Evolutionary conservation across 202 grass and related monocot species (phyloP).

Genomic region (Setaria viridis): DNA sequence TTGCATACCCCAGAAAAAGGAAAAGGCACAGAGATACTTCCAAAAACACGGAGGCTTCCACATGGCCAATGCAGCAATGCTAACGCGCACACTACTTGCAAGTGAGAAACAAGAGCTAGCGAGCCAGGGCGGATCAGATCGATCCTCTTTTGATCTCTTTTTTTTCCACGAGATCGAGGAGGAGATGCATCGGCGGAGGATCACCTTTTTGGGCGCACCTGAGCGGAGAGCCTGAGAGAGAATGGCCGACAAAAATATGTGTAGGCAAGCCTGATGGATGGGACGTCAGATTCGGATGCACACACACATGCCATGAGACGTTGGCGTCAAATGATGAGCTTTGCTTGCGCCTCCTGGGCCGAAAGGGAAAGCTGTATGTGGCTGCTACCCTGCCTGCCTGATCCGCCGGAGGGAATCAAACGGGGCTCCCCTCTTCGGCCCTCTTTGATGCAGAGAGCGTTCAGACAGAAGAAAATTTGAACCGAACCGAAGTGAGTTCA

Average conservation of each 20-base stretch:
- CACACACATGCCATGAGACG: slow-evolving; percentile 57
- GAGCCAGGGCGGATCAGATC: background rate
- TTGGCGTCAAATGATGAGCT: slow-evolving; percentile 79
- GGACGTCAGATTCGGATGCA: slow-evolving; percentile 48
- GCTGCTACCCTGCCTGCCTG: too few species aligned
- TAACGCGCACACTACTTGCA: too few species aligned
- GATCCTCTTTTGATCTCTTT: slow-evolving; percentile 1
- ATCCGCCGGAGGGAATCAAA: slow-evolving; percentile 21
- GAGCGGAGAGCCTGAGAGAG: background rate
- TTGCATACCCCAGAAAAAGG: slow-evolving; percentile 52
- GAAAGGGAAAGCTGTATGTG: slow-evolving; percentile 45
- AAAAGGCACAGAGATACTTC: background rate
- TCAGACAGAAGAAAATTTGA: too few species aligned
- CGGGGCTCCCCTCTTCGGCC: background rate
- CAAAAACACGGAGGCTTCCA: slow-evolving; percentile 28
- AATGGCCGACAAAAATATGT: slow-evolving; percentile 69
- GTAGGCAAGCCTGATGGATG: slow-evolving; percentile 59
- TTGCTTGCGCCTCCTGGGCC: slow-evolving; percentile 33
- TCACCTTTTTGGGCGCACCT: slow-evolving; percentile 75
- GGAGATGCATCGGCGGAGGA: slow-evolving; percentile 29
- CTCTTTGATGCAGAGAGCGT: background rate
- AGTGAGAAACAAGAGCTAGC: background rate
- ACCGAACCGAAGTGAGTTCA: background rate
- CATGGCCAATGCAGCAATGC: background rate
- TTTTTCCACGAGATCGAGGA: slow-evolving; percentile 40